A percentile compares a stretch with the other conserved stretches of the same genome.
Conservation (phyloP, 306 rosid species). For the Casuarina equisetifolia region DNA sequence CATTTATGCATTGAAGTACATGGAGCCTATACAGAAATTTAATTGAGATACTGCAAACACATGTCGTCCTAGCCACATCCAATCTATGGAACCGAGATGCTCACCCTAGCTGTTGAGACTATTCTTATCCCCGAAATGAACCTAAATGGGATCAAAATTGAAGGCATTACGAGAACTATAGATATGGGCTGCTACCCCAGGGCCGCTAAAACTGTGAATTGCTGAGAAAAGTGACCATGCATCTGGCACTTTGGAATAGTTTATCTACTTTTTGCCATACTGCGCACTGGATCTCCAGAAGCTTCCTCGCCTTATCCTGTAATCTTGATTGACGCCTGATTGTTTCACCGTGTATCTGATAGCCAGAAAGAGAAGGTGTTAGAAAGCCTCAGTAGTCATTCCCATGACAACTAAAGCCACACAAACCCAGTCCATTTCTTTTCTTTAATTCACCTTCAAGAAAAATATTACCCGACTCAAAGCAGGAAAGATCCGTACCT, state of each 20-base stretch:
- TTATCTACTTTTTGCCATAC: conserved; percentile 81
- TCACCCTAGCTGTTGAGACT: background rate
- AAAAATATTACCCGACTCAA: background rate
- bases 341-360: conserved; percentile 85
- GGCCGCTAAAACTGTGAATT: conserved; percentile 60
- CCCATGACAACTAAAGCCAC: background rate
- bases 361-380: conserved; percentile 20
- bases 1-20: conserved; percentile 7
- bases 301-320: conserved; percentile 76
- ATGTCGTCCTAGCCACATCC: background rate
- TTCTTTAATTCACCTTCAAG: background rate
- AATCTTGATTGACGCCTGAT: conserved; percentile 60
- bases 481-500: conserved; percentile 45
- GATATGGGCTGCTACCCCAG: conserved; percentile 1
- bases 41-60: background rate
- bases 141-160: conserved; percentile 22
- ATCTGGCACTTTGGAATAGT: conserved; percentile 71
- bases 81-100: background rate
- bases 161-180: background rate
- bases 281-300: conserved; percentile 66
- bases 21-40: background rate
- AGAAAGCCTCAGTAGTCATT: background rate
- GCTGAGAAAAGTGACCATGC: conserved; percentile 76
- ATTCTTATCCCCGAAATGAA: background rate
- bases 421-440: background rate